Conservation (phyloP, 257 asterid species). For the Buddleja alternifolia region DNA sequence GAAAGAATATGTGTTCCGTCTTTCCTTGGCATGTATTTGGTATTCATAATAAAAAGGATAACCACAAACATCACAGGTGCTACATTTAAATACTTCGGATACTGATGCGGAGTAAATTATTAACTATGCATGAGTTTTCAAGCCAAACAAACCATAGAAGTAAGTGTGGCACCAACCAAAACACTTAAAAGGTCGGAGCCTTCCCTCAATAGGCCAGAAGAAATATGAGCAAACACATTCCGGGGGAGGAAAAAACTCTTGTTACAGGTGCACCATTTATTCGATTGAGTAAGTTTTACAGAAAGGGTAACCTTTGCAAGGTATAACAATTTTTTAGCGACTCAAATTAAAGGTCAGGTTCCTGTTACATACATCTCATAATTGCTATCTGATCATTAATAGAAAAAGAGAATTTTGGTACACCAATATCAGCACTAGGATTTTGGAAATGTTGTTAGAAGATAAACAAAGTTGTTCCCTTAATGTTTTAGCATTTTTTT, state of each 20-base stretch:
- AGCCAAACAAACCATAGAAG: not conserved
- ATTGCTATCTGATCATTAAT: not conserved
- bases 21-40: not conserved
- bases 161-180: not conserved
- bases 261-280: not conserved
- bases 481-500: not conserved
- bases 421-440: not conserved
- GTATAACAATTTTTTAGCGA: not conserved
- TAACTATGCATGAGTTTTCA: not conserved
- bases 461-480: not conserved
- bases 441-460: not conserved
- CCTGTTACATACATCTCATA: not conserved
- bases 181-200: not conserved
- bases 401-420: not conserved
- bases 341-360: not conserved
- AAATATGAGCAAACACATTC: too few relatives aligned
- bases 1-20: not conserved
- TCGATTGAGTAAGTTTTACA: not conserved
- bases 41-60: not conserved
- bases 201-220: not conserved
- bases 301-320: not conserved
- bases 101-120: not conserved
- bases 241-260: not conserved
- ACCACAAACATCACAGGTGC: not conserved
- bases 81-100: conserved; percentile 2